Evolutionary conservation across 2,329 filamentous ascomycete species (phyloP), one percentile per base, ranked within the genome.

Genomic region (Sporothrix humicola): DNA sequence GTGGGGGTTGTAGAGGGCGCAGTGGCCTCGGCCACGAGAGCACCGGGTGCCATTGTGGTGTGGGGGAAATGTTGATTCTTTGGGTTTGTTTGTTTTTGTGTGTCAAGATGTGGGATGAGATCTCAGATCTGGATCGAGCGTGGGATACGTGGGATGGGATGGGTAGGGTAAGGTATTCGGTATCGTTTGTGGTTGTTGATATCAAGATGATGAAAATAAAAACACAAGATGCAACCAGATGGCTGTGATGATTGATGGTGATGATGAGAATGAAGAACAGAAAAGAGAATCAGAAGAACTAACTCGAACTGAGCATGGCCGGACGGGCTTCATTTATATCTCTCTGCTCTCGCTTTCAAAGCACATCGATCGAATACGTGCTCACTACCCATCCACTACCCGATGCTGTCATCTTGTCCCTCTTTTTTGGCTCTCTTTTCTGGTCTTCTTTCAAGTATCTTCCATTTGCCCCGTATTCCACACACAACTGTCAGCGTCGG

Each of bases 41-140:
- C 76, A 42, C 75, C 75, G 3, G 76, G 76, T 26, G 76, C 75
- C 76, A 77, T 77, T 12, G 15, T 52, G 50, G 26, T 44, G 48
- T 8, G 70, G 20, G 13, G 15, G 63, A 31, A 20, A 37, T 37
- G 31, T 5, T 37, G 31, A 37, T 37, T 37, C 3, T 37, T 7
- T 6, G 7, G 31, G 3, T 37, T 37, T 5, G 31, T 37, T 37
- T 37, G 31, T 37, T 37, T 37, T 7, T 5, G 31, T 37, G 31
- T 37, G 31, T 26, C 23, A 26, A 7, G 31, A 37, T 37, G 31
- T 37, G 31, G 31, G 31, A 37, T 37, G 31, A 37, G 31, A 37
- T 37, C 31, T 37, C 31, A 37, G 31, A 37, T 37, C 31, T 37
- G 31, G 31, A 37, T 37, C 31, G 31, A 9, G 52, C 6, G 52